Base-by-base conservation (phyloP, 306 rosid species). In the Dryas octopetala region DNA sequence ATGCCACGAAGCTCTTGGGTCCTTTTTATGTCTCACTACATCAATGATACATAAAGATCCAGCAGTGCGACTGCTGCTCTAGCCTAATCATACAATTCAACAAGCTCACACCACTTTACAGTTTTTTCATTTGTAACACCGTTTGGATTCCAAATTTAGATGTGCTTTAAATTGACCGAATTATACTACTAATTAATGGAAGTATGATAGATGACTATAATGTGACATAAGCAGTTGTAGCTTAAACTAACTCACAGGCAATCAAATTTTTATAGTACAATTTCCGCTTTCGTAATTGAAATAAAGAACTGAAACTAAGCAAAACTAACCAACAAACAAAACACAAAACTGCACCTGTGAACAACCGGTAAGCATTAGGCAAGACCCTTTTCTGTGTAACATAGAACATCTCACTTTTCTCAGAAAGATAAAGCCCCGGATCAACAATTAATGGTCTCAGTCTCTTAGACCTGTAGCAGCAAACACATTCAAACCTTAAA, bases 371-470 rank as follows among this genome's bases (percentile, higher is more conserved):
- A 15, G 97, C 96, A 72, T 85, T 77, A n/a, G 99, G 99, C 68
- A 88, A 86, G 43, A 85, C 93, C 83, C 97, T 90, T 82, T 90
- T 89, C 80, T 95, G 97, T 14, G 99, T 84, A 49, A 93, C 99
- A 83, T 86, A 88, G 83, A 95, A 95, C 97, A 95, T 90, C 28
- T 85, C 91, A 73, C 88, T 85, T 78, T 87, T 89, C 84, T 92
- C 97, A 19, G 96, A 76, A 77, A 86, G 97, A 89, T 95, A 95
- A 74, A 95, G 87, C 74, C 98, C 99, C 0, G 97, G 99, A 88
- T 95, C 97, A 75, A 95, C 93, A 74, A 95, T 90, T 50, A 95
- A 82, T 5, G 96, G 92, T 76, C 79, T 92, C 89, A 95, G 83
- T 86, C 81, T 90, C 88, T 73, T 89, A 8, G 80, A 74, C 86